Conservation (phyloP, 129 eudicot species). For the Scalesia atractyloides region DNA sequence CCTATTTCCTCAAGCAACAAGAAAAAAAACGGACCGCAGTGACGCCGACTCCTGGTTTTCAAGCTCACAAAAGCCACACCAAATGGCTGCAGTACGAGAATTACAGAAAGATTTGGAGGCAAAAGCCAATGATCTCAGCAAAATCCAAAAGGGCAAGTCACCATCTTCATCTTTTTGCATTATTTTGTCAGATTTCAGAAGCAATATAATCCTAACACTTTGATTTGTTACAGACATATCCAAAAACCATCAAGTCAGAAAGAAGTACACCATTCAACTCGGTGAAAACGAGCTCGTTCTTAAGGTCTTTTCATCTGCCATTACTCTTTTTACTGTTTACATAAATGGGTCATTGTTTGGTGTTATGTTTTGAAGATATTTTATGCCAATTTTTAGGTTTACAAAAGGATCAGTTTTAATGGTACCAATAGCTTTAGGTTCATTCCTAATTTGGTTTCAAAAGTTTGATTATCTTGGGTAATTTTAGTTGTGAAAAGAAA, state of each 20-base stretch:
- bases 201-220: not conserved
- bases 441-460: not conserved
- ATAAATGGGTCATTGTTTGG: not conserved
- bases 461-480: not conserved
- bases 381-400: not conserved
- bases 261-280: slow-evolving; percentile 94
- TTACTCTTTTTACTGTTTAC: slow-evolving; percentile 1
- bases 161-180: not conserved
- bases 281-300: slow-evolving; percentile 99
- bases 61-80: not conserved
- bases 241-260: slow-evolving; percentile 88
- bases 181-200: not conserved
- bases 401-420: not conserved
- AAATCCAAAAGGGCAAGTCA: slow-evolving; percentile 74
- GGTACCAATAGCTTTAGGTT: not conserved
- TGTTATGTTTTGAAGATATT: not conserved
- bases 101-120: slow-evolving; percentile 74
- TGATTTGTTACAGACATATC: slow-evolving; percentile 51
- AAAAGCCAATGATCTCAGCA: slow-evolving; percentile 91
- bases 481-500: not conserved
- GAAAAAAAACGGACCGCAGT: too few relatives aligned
- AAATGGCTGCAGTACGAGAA: slow-evolving; percentile 61
- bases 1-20: too few relatives aligned
- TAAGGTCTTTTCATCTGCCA: slow-evolving; percentile 45
- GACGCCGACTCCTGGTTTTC: not conserved